These are phyloP conservation scores for Alternaria arborescens DNA, from an alignment of 2,329 filamentous ascomycete species.

Conservation along the genomic window DNA sequence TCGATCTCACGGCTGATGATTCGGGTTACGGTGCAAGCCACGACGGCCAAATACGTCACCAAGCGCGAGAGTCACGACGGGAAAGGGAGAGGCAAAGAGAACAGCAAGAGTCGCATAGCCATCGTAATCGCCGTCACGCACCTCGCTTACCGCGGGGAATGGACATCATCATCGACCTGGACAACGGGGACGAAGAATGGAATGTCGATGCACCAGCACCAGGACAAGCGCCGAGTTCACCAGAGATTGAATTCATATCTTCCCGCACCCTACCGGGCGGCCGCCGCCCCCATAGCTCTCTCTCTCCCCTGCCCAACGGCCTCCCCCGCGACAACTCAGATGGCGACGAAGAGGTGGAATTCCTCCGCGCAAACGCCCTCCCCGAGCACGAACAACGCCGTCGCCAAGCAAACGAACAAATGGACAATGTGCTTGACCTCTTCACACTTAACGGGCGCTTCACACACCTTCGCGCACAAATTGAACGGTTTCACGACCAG, in stretches of 20 bases:
- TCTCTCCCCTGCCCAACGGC: neutral
- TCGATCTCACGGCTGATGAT: conserved; percentile 47
- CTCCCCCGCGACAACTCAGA: conserved; percentile 19
- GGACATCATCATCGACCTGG: conserved; percentile 55
- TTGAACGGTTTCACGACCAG: conserved; percentile 31
- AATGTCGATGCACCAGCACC: conserved; percentile 24
- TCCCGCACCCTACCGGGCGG: conserved; percentile 36
- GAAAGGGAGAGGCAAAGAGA: too few species aligned
- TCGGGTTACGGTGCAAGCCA: conserved; percentile 27
- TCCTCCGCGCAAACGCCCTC: conserved; percentile 35
- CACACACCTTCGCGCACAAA: conserved; percentile 31
- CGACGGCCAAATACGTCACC: neutral
- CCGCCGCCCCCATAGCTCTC: neutral
- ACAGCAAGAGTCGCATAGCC: neutral
- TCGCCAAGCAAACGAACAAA: conserved; percentile 22
- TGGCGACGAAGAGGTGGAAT: conserved; percentile 45
- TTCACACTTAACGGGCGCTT: conserved; percentile 29
- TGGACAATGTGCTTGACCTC: conserved; percentile 31
- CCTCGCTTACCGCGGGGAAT: conserved; percentile 53
- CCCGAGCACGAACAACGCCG: conserved; percentile 30
- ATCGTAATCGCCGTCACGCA: conserved; percentile 18
- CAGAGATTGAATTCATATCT: conserved; percentile 62
- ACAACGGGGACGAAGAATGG: conserved; percentile 40
- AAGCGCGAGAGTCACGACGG: too few species aligned
- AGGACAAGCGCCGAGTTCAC: conserved; percentile 39